Conservation (phyloP, 1,284 basidiomycete species). For the Meripilus lineatus region DNA sequence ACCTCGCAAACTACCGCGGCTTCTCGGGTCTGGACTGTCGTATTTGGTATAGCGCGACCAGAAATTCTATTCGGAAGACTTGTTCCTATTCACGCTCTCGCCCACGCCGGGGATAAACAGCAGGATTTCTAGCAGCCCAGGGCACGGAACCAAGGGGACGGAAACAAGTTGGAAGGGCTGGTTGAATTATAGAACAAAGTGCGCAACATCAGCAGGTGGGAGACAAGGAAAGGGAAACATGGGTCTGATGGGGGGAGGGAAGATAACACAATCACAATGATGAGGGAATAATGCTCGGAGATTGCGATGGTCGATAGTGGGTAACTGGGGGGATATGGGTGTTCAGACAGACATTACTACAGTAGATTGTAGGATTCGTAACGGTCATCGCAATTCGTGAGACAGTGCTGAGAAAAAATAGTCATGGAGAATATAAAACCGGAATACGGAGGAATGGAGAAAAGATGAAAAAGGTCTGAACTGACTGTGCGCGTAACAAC, state of each 20-base stretch:
- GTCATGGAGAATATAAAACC: not conserved
- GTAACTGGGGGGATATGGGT: not conserved
- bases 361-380: constrained; percentile 4
- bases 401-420: not conserved
- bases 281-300: not conserved
- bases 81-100: constrained; percentile 1
- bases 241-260: not conserved
- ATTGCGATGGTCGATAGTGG: no score
- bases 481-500: no score
- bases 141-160: not conserved
- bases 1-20: constrained; percentile 11
- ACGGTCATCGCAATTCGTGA: constrained; percentile 7
- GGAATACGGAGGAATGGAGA: not conserved
- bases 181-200: not conserved
- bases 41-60: not conserved
- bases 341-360: constrained; percentile 3
- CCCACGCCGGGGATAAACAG: not conserved
- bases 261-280: not conserved
- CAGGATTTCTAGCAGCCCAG: not conserved
- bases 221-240: not conserved
- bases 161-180: not conserved
- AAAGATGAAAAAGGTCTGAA: no score
- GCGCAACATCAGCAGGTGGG: not conserved
- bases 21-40: constrained; percentile 11
- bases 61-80: constrained; percentile 9